phyloP scores from a whole-genome alignment of 1,284 basidiomycete species.

The Mycosarcoma mackinlayi region DNA sequence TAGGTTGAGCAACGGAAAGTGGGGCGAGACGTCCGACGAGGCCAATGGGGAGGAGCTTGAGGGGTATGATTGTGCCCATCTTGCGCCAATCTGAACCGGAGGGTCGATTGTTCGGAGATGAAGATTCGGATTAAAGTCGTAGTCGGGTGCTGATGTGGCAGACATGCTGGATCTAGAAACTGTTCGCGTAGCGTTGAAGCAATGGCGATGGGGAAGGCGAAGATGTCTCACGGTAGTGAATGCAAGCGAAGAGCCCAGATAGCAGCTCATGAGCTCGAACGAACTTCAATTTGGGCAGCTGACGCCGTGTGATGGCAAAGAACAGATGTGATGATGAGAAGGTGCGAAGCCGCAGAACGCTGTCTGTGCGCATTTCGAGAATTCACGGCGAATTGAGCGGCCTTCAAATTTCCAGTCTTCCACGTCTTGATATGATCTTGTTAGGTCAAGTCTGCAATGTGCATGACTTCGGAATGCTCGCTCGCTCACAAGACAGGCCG shows the following conservation, averaged over 20 bases:
- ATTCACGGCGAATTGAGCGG: conserved; percentile 20
- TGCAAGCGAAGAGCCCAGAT: not conserved
- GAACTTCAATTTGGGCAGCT: not conserved
- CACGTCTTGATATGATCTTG: no score
- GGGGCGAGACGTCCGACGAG: conserved; percentile 16
- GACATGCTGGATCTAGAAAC: conserved; percentile 15
- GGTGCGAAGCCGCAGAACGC: not conserved
- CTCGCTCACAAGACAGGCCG: not conserved
- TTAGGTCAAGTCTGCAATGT: no score
- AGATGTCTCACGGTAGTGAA: conserved; percentile 14
- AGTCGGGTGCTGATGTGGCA: conserved; percentile 15
- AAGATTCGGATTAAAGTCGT: conserved; percentile 42
- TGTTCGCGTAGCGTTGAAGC: not conserved
- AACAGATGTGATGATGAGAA: conserved; percentile 3
- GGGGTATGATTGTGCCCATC: conserved; percentile 46
- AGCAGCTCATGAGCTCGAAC: conserved; percentile 3
- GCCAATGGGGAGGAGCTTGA: conserved; percentile 27
- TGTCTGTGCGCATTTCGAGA: not conserved
- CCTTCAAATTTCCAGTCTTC: not conserved
- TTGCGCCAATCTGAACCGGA: conserved; percentile 47
- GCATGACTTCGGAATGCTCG: not conserved
- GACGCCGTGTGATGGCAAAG: not conserved
- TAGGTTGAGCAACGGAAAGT: conserved; percentile 52
- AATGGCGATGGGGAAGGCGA: no score
- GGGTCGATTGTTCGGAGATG: conserved; percentile 40